Base-by-base conservation (phyloP, 2,329 filamentous ascomycete species). In the Fusarium pilosicola region DNA sequence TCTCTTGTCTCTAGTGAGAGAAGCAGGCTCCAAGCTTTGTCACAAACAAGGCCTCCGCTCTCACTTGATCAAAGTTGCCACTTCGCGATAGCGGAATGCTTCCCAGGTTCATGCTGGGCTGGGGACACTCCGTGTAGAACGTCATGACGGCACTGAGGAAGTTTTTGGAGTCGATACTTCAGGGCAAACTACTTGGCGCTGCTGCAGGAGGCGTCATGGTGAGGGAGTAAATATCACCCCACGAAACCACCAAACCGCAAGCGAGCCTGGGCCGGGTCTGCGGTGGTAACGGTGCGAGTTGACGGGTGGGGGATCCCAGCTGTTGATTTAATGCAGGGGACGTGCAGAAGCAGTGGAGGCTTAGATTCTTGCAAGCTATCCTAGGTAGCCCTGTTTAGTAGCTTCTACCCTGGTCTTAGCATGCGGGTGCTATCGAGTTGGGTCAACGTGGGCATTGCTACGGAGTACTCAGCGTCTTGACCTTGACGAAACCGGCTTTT, bases 281-380 rank as follows among this genome's bases (percentile, higher is more conserved):
- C 76, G 76, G 75, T 78, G 76, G 68, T 57, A 54, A 71, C 76
- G 76, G 76, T 78, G 70, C 70, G 74, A 76, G 68, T 65, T 68
- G 58, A 61, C 54, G 61, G 68, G 71, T 57, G 65, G 66, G 76
- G 51, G 74, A 70, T 72, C 63, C 72, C 57, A 70, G 56, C 65
- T 73, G 66, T 74, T 78, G 68, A 65, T 69, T 64, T 71, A 75
- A 74, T 68, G 74, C 75, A 76, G 76, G 76, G 75, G 71, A 66
- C 63, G 56, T 56, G 61, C 52, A 59, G 56, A 59, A 59, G 42
- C 41, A 60, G 74, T 49, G 59, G 65, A 70, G 65, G 71, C 71
- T 73, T 70, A 56, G 71, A 61, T 65, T 65, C 42, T 34, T 45
- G 59, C 42, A 63, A 56, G 46, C 62, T 57, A 38, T 59, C 57